A percentile compares a stretch with the other conserved stretches of the same genome.
These are phyloP conservation scores for Fusarium sp. DNA, from an alignment of 2,329 filamentous ascomycete genomes.

Conservation along the genomic window DNA sequence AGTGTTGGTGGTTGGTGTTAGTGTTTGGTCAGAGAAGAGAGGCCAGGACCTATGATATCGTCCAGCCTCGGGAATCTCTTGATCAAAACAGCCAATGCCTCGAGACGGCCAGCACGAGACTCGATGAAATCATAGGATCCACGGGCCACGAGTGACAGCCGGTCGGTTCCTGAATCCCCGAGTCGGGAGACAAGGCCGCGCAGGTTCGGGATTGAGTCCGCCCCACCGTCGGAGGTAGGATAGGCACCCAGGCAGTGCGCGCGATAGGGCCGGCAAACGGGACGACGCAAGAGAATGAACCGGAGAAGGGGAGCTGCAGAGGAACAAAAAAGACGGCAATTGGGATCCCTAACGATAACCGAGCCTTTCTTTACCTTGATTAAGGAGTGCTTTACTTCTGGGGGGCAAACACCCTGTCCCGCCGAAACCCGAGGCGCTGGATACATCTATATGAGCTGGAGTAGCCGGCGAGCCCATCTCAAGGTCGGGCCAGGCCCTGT, in stretches of 20 bases:
- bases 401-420: background rate
- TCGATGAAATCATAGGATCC: slow-evolving; percentile 32
- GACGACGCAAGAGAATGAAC: slow-evolving; percentile 40
- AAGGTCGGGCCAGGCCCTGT: slow-evolving; percentile 4
- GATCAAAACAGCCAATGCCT: slow-evolving; percentile 2
- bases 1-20: background rate
- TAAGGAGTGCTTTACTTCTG: background rate
- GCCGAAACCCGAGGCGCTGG: slow-evolving; percentile 15
- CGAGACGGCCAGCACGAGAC: background rate
- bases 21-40: background rate
- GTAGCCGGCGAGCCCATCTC: background rate
- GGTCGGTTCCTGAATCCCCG: slow-evolving; percentile 32
- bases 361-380: slow-evolving; percentile 9
- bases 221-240: slow-evolving; percentile 37
- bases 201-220: slow-evolving; percentile 33
- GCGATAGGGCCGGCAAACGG: slow-evolving; percentile 22
- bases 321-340: slow-evolving; percentile 3
- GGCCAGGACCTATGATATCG: background rate
- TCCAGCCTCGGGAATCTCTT: background rate
- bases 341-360: slow-evolving; percentile 3
- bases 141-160: slow-evolving; percentile 25
- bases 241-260: slow-evolving; percentile 5
- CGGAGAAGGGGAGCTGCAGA: slow-evolving; percentile 16
- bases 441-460: slow-evolving; percentile 21
- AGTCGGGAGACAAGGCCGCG: slow-evolving; percentile 34